These are phyloP conservation scores for Podila horticola DNA, from an alignment of 192 early-diverging fungal genomes.

Conservation along the genomic window DNA sequence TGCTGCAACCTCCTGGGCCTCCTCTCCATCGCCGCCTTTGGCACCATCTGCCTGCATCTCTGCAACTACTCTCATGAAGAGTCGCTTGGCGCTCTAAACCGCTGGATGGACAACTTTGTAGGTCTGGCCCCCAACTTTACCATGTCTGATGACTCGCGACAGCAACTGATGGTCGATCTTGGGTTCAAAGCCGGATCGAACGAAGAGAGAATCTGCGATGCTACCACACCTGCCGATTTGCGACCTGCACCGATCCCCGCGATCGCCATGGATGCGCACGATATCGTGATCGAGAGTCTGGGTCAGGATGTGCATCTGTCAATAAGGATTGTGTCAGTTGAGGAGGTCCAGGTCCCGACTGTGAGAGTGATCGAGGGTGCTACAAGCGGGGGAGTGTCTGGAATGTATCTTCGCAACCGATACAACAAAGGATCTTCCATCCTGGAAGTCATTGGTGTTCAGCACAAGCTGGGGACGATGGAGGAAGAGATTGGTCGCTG, in stretches of 20 bases:
- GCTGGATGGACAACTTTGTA: neutral
- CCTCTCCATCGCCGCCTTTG: neutral
- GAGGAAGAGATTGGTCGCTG: neutral
- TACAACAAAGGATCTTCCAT: neutral
- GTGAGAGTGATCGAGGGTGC: neutral
- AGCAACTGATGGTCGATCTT: neutral
- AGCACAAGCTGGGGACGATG: neutral
- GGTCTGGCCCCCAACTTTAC: neutral
- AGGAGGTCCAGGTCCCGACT: neutral
- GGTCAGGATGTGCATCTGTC: neutral
- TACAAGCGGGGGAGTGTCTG: neutral
- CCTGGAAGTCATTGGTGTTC: neutral
- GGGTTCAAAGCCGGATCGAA: neutral
- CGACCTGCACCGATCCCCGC: neutral
- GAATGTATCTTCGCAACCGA: neutral
- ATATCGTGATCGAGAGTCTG: neutral
- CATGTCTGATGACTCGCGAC: neutral
- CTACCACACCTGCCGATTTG: neutral
- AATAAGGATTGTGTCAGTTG: neutral
- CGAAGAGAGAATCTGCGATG: neutral
- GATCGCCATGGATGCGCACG: conserved; percentile 1
- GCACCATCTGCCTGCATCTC: neutral
- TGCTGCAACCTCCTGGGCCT: conserved; percentile 1
- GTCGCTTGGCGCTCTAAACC: neutral
- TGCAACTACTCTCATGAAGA: neutral